Conservation (phyloP, 352 stramenopile species). For the Globisporangium mamillatum region DNA sequence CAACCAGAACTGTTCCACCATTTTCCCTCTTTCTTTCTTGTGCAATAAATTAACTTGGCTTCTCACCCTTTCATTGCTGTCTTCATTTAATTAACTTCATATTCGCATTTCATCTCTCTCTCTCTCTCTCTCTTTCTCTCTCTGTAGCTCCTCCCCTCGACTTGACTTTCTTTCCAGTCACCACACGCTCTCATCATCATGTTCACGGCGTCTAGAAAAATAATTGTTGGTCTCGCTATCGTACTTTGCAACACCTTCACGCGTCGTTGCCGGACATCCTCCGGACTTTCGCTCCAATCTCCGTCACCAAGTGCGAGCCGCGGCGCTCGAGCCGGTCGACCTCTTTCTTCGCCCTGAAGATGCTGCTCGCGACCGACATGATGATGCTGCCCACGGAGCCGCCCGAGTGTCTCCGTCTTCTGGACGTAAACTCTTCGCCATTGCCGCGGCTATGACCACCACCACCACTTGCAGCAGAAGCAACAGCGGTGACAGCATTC, state of each 20-base stretch:
- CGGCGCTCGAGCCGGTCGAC: slow-evolving; percentile 30
- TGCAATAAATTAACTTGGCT: slow-evolving; percentile 18
- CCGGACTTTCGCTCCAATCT: slow-evolving; percentile 28
- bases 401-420: slow-evolving; percentile 37
- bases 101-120: background rate
- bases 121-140: too few species aligned
- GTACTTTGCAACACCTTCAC: background rate
- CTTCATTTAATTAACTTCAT: background rate
- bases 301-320: slow-evolving; percentile 40
- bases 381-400: slow-evolving; percentile 59
- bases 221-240: background rate
- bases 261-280: background rate
- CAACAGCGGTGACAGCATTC: background rate
- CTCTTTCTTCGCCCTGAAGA: slow-evolving; percentile 45
- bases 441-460: background rate
- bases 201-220: background rate
- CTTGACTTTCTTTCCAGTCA: background rate
- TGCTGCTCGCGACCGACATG: slow-evolving; percentile 45
- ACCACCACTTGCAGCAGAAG: background rate
- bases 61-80: background rate
- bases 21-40: background rate
- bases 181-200: background rate
- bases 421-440: background rate
- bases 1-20: background rate
- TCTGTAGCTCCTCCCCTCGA: background rate